Evolutionary conservation across 345 rosid species (phyloP).

Genomic region (Eutrema japonicum): DNA sequence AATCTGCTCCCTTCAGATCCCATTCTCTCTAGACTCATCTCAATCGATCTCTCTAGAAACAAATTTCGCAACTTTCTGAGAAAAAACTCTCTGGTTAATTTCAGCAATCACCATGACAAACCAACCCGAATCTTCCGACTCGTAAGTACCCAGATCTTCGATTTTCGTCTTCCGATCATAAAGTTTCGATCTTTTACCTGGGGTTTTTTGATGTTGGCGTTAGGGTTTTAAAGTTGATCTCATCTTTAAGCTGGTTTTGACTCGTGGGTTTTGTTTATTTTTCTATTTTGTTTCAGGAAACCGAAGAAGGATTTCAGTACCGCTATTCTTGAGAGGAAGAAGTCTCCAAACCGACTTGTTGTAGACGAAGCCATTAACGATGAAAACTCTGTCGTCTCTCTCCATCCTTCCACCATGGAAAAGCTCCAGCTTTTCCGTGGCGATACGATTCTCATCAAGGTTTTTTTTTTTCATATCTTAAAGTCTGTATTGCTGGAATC

Average conservation of each 20-base stretch:
- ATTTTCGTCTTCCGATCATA: not conserved
- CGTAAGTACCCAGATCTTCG: constrained; percentile 68
- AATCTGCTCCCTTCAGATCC: constrained; percentile 16
- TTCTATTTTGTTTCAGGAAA: constrained; percentile 50
- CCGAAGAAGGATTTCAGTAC: constrained; percentile 89
- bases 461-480: constrained; percentile 7
- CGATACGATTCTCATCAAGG: constrained; percentile 91
- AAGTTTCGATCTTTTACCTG: constrained; percentile 14
- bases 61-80: not conserved
- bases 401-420: constrained; percentile 93
- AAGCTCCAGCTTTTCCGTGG: constrained; percentile 98
- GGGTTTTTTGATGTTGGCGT: not conserved
- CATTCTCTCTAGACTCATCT: constrained; percentile 8
- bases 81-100: constrained; percentile 19
- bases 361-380: constrained; percentile 92
- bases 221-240: constrained; percentile 18
- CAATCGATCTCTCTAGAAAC: constrained; percentile 26
- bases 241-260: not conserved
- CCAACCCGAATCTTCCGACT: constrained; percentile 84
- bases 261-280: constrained; percentile 7
- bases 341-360: constrained; percentile 81
- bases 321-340: constrained; percentile 90
- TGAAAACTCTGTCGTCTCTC: constrained; percentile 87
- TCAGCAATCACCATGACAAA: constrained; percentile 53
- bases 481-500: not conserved